phyloP scores from a whole-genome alignment of 257 asterid species.

The Striga asiatica region DNA sequence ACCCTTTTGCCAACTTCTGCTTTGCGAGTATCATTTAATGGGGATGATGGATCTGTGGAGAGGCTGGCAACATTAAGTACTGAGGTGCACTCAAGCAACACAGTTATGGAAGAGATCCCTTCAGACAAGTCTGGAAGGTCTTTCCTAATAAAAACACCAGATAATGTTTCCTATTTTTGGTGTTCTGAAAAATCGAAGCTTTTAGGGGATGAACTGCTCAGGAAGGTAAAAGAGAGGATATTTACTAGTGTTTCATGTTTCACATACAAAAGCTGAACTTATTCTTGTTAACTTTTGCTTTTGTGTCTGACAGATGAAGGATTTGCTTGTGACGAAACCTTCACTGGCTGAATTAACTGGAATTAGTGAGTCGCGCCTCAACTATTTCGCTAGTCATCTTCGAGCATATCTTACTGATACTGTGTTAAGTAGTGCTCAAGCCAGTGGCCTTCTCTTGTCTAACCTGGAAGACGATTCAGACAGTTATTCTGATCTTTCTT shows the following conservation, averaged over 20 bases:
- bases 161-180: conserved; percentile 54
- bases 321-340: conserved; percentile 62
- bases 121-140: conserved; percentile 85
- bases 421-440: conserved; percentile 26
- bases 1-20: conserved; percentile 75
- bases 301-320: conserved; percentile 54
- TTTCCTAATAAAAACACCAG: conserved; percentile 42
- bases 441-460: conserved; percentile 18
- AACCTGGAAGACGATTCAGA: conserved; percentile 24
- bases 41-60: conserved; percentile 77
- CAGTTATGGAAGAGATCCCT: conserved; percentile 49
- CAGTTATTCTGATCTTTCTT: conserved; percentile 27
- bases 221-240: conserved; percentile 49
- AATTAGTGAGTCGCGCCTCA: conserved; percentile 66
- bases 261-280: not conserved
- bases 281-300: not conserved
- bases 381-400: conserved; percentile 61
- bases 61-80: conserved; percentile 47
- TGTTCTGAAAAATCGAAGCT: conserved; percentile 77
- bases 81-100: conserved; percentile 25
- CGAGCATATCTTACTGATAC: conserved; percentile 73
- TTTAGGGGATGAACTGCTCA: conserved; percentile 58
- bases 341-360: conserved; percentile 78
- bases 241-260: not conserved
- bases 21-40: conserved; percentile 68